These are phyloP conservation scores for Austroboletus novae-zelandiae DNA, from an alignment of 1,284 basidiomycete species.

Conservation along the genomic window DNA sequence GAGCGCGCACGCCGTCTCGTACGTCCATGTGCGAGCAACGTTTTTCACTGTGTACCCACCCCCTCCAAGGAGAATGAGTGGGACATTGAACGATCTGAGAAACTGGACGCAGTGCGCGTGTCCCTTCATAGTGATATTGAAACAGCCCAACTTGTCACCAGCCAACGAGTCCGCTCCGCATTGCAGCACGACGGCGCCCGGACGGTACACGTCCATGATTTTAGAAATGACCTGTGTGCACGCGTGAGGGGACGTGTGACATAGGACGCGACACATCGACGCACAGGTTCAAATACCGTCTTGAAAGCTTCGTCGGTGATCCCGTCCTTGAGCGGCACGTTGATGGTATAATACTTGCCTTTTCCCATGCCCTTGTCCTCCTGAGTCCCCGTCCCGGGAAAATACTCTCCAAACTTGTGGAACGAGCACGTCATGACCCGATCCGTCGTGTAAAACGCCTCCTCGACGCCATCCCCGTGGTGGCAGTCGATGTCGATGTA, in stretches of 20 bases:
- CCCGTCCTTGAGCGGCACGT: constrained; percentile 93
- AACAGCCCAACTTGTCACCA: constrained; percentile 94
- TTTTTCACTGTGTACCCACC: constrained; percentile 98
- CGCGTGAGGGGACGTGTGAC: constrained; percentile 1
- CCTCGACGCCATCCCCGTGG: constrained; percentile 98
- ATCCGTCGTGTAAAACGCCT: constrained; percentile 98
- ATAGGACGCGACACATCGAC: constrained; percentile 32
- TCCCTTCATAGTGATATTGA: constrained; percentile 94
- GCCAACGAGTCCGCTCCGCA: constrained; percentile 96
- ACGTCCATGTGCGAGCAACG: constrained; percentile 93
- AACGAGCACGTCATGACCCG: constrained; percentile 96
- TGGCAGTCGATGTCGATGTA: constrained; percentile 99
- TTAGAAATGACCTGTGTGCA: constrained; percentile 70
- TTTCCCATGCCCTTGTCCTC: constrained; percentile 84
- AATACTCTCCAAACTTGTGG: constrained; percentile 97
- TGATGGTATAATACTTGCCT: constrained; percentile 90
- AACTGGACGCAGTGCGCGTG: constrained; percentile 92
- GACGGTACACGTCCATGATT: constrained; percentile 89
- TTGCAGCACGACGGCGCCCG: constrained; percentile 89
- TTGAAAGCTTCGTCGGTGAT: constrained; percentile 83
- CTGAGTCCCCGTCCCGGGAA: constrained; percentile 90
- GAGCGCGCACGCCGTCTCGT: constrained; percentile 93
- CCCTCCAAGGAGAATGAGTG: constrained; percentile 90
- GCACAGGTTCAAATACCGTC: constrained; percentile 86
- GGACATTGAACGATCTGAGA: constrained; percentile 81